Evolutionary conservation across 306 rosid genomes (phyloP), one percentile per base, ranked within the genome.

Genomic region (Quercus wislizeni): DNA sequence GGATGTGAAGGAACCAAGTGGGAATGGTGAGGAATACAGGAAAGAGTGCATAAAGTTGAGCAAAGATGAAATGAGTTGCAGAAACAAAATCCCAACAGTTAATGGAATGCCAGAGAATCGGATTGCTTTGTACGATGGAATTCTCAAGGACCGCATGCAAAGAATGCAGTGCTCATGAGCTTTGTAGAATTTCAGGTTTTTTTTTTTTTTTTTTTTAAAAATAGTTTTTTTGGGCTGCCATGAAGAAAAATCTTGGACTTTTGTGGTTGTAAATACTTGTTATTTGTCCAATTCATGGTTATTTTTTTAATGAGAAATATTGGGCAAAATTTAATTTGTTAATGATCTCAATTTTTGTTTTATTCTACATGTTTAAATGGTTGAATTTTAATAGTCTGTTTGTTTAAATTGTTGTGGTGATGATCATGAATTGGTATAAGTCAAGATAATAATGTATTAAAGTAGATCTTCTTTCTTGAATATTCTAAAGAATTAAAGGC

Each of bases 1-100:
- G 54, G 83, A 82, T 86, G 96, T 89, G 88, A 89, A 86, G 75
- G 90, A 86, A 20, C 78, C 63, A 25, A 73, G 46, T n/a, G 86
- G 82, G 64, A 79, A 52, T 20, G 85, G 76, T 1, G 80, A 87
- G 15, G 77, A 88, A 69, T 67, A 20, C 28, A 81, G 83, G 73
- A 80, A 49, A 41, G 71, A 83, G 79, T 78, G 57, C 38, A 77
- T 80, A 88, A 82, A 75, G 51, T 3, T 52, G 52, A 77, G 43
- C 25, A 57, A 28, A 62, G 70, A 5, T 19, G 80, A 78, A 49
- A 76, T 18, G 18, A 76, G 65, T 78, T 77, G 83, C 79, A 69
- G 81, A 74, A 76, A 58, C 55, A 68, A 79, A 74, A 72, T 65
- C 19, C 38, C 77, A 3, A 79, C 14, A 13, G 6, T 18, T 46